Evolutionary conservation across 2,329 filamentous ascomycete genomes (phyloP).

Genomic region (Canariomyces notabilis): DNA sequence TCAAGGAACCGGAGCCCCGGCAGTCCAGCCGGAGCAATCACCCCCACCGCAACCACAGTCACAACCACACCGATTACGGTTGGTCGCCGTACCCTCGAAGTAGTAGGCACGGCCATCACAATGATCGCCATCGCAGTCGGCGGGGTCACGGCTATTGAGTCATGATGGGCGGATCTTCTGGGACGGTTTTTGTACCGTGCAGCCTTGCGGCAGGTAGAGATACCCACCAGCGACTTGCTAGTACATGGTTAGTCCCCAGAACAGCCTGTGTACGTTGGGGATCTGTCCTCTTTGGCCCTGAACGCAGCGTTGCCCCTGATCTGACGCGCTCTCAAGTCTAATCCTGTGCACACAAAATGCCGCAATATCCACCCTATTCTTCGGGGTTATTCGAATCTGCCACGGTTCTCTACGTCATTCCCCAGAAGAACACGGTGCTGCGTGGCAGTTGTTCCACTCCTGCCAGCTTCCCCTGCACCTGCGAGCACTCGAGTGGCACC

Average conservation of each 20-base stretch:
- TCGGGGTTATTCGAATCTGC: too few species aligned
- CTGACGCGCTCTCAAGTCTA: neutral
- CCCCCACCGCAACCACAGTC: slow-evolving; percentile 15
- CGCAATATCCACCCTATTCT: too few species aligned
- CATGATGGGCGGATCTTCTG: neutral
- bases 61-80: slow-evolving; percentile 20
- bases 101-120: slow-evolving; percentile 16
- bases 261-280: neutral
- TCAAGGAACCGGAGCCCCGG: slow-evolving; percentile 33
- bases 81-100: slow-evolving; percentile 23
- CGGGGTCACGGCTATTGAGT: slow-evolving; percentile 17
- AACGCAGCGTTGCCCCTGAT: neutral
- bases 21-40: slow-evolving; percentile 15
- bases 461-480: too few species aligned
- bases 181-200: neutral
- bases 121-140: slow-evolving; percentile 21
- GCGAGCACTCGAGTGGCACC: too few species aligned
- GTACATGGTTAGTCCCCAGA: neutral
- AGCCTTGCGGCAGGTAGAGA: neutral
- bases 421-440: too few species aligned
- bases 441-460: too few species aligned
- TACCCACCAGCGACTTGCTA: slow-evolving; percentile 4
- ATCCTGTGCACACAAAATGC: too few species aligned
- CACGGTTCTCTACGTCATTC: too few species aligned
- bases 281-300: neutral